Conservation (phyloP, 2,329 filamentous ascomycete species). For the Colletotrichum plurivorum region DNA sequence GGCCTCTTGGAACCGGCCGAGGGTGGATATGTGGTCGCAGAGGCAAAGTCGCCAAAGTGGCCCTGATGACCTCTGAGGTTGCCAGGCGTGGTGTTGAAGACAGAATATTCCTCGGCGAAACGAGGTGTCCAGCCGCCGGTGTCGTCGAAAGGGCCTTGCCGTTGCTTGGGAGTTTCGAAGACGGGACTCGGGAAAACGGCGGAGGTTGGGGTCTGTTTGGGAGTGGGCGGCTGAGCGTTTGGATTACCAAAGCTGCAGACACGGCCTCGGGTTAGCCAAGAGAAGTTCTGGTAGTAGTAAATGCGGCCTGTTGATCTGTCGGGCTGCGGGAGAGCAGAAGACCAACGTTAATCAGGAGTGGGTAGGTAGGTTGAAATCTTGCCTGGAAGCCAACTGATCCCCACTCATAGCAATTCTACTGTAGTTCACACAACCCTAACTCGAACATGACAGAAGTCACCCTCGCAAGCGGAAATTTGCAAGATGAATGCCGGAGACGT, state of each 20-base stretch:
- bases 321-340: constrained; percentile 37
- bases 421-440: constrained; percentile 41
- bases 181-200: constrained; percentile 67
- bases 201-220: constrained; percentile 70
- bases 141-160: constrained; percentile 63
- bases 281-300: constrained; percentile 34
- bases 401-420: constrained; percentile 72
- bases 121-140: constrained; percentile 70
- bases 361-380: constrained; percentile 47
- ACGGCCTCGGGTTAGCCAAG: constrained; percentile 53
- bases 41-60: constrained; percentile 61
- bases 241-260: constrained; percentile 72
- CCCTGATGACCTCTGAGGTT: constrained; percentile 65
- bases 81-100: constrained; percentile 75
- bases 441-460: constrained; percentile 40
- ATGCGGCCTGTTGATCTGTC: constrained; percentile 27
- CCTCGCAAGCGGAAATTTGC: constrained; percentile 23
- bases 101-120: constrained; percentile 76
- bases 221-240: constrained; percentile 73
- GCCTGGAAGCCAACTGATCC: constrained; percentile 70
- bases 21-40: constrained; percentile 51
- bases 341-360: constrained; percentile 34
- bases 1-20: constrained; percentile 61
- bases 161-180: constrained; percentile 70
- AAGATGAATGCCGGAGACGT: constrained; percentile 11